These are phyloP conservation scores for Torulaspora franciscae DNA, from an alignment of 805 yeast genomes.

Conservation along the genomic window DNA sequence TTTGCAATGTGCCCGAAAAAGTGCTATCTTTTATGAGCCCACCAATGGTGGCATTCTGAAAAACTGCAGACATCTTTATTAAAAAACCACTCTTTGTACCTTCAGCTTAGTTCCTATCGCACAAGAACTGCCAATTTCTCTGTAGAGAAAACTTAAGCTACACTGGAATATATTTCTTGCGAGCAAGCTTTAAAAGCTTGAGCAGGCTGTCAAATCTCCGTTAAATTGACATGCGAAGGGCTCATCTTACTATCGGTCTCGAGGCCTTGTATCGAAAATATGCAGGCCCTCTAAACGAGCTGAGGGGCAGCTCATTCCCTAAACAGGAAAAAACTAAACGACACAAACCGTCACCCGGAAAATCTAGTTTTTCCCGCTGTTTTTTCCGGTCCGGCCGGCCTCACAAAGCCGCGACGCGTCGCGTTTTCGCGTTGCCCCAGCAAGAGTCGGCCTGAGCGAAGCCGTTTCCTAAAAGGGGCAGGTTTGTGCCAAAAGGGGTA, in stretches of 20 bases:
- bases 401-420: neutral
- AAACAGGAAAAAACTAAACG: neutral
- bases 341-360: neutral
- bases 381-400: neutral
- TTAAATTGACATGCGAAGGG: neutral
- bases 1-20: conserved; percentile 16
- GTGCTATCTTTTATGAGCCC: conserved; percentile 11
- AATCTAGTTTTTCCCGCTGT: neutral
- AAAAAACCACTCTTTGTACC: neutral
- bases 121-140: no score
- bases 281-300: neutral
- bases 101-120: neutral
- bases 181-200: neutral
- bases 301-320: neutral
- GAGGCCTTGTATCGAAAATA: neutral
- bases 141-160: no score
- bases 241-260: neutral
- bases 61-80: conserved; percentile 25
- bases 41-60: conserved; percentile 24
- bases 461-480: neutral
- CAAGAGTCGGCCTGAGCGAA: neutral
- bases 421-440: neutral
- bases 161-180: no score
- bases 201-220: neutral
- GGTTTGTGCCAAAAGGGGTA: neutral